Conservation (phyloP, 2,329 filamentous ascomycete genomes). For the Ophiocordyceps camponoti-saundersi region DNA sequence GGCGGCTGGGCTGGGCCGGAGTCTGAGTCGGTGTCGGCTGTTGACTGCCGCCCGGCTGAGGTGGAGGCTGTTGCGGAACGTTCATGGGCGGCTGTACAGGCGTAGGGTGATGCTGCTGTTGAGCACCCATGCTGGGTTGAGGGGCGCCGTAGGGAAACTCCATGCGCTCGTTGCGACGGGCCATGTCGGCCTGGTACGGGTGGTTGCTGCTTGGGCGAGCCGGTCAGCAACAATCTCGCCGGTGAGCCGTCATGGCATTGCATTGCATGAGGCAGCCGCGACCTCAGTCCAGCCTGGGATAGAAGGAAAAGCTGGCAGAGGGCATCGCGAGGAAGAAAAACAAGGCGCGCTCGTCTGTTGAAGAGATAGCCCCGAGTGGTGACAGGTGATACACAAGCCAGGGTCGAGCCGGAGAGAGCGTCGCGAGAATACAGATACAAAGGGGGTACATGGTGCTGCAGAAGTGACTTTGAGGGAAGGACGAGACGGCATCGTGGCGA, state of each 20-base stretch:
- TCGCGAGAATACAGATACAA: not conserved
- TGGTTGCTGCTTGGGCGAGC: constrained; percentile 19
- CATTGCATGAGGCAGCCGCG: constrained; percentile 5
- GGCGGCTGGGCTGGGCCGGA: constrained; percentile 18
- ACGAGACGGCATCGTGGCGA: constrained; percentile 1
- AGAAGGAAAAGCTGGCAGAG: constrained; percentile 2
- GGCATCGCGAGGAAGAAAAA: constrained; percentile 2
- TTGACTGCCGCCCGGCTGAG: constrained; percentile 11
- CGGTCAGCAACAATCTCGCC: constrained; percentile 13
- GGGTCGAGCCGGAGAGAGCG: not conserved
- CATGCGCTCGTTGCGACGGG: constrained; percentile 24
- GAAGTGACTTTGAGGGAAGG: constrained; percentile 1
- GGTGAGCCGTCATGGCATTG: constrained; percentile 10
- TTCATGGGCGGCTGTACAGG: constrained; percentile 26
- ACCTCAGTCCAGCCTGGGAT: constrained; percentile 4
- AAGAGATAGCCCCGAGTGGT: constrained; percentile 3
- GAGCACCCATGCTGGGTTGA: constrained; percentile 20
- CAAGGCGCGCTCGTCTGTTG: constrained; percentile 2
- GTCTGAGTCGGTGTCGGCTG: constrained; percentile 21
- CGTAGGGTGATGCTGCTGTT: constrained; percentile 19
- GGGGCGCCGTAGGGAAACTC: constrained; percentile 23
- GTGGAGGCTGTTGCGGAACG: constrained; percentile 22
- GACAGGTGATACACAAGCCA: constrained; percentile 9
- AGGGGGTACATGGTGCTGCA: constrained; percentile 1
- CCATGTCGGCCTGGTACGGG: constrained; percentile 34